phyloP scores from a whole-genome alignment of 768 basidiomycete species.

The Termitomyces bulborhizus region DNA sequence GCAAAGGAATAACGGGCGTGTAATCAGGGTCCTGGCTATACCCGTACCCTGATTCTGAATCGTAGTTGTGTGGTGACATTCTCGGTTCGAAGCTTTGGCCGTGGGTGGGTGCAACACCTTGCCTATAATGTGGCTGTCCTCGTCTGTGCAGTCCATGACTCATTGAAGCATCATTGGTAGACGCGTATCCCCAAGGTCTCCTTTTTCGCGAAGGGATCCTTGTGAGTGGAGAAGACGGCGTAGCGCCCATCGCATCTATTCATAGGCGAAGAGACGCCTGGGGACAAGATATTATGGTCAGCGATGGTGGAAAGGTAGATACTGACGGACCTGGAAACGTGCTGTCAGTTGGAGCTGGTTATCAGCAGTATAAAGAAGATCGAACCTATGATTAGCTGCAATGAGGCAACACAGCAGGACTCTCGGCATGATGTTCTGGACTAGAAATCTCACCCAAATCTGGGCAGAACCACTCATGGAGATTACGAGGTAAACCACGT shows the following conservation, averaged over 20 bases:
- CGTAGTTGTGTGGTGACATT: not conserved
- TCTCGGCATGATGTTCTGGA: conserved; percentile 2
- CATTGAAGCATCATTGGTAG: not conserved
- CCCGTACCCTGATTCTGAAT: not conserved
- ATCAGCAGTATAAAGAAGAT: not conserved
- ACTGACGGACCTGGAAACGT: not conserved
- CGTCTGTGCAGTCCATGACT: not conserved
- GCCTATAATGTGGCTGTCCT: not conserved
- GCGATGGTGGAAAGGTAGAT: not conserved
- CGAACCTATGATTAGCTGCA: conserved; percentile 1
- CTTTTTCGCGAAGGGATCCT: not conserved
- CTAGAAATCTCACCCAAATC: not conserved
- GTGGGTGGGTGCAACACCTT: not conserved
- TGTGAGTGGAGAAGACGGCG: not conserved
- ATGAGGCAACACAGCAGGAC: conserved; percentile 3
- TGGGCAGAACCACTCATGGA: not conserved
- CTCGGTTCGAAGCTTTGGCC: not conserved
- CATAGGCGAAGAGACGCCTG: not conserved
- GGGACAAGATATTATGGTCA: not conserved
- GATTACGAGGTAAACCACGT: not conserved
- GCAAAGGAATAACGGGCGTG: not conserved
- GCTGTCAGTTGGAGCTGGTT: not conserved
- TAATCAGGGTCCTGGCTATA: not conserved
- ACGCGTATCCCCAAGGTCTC: no score
- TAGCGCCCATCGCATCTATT: not conserved